phyloP scores from a whole-genome alignment of 768 basidiomycete species.

The Termitomyces sp. region DNA sequence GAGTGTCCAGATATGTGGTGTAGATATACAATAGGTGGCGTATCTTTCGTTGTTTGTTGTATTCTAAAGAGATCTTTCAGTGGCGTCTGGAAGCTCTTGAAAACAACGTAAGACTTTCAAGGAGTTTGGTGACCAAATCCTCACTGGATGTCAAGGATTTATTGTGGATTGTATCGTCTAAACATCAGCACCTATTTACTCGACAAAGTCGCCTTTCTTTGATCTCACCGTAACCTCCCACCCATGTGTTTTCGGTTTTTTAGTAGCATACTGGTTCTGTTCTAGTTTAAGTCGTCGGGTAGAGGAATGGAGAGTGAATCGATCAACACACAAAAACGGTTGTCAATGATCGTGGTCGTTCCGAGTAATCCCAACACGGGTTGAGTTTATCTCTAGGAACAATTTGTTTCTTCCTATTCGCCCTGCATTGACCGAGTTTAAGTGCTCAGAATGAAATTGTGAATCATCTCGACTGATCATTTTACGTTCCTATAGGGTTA shows the following conservation, averaged over 20 bases:
- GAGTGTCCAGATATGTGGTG: neutral
- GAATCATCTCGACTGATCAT: too few species aligned
- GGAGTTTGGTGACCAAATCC: neutral
- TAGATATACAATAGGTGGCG: neutral
- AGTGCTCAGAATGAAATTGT: too few species aligned
- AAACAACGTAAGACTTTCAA: neutral
- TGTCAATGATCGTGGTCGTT: too few species aligned
- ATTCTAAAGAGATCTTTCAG: neutral
- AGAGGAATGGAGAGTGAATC: neutral
- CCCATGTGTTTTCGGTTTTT: neutral
- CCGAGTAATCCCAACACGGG: too few species aligned
- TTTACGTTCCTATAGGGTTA: too few species aligned
- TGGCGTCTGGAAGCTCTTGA: neutral
- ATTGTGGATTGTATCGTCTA: neutral
- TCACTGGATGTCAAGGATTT: neutral
- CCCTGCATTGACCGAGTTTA: too few species aligned
- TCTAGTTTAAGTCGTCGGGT: neutral
- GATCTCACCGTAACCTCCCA: neutral
- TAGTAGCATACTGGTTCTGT: neutral
- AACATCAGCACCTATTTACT: neutral
- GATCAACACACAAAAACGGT: too few species aligned
- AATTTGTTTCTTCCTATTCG: too few species aligned
- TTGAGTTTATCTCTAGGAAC: too few species aligned
- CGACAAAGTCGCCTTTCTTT: neutral
- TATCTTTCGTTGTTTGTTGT: too few species aligned